These are phyloP conservation scores for Pinus tabuliformis DNA, from an alignment of 75 land plant species.

Conservation along the genomic window DNA sequence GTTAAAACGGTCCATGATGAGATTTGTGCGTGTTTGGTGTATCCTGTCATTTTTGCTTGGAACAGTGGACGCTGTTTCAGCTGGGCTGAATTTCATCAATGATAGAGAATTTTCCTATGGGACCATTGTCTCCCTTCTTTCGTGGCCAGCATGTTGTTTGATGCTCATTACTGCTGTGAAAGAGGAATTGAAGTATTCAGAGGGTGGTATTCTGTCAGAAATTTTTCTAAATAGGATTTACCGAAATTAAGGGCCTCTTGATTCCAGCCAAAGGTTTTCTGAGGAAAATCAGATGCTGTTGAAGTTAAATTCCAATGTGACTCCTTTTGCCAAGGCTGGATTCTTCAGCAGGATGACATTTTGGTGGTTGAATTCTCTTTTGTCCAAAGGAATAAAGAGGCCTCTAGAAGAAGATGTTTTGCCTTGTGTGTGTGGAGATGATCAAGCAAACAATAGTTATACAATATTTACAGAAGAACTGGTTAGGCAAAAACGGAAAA, in stretches of 20 bases:
- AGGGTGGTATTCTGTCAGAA: not conserved
- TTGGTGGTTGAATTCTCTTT: constrained; percentile 31
- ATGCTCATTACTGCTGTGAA: not conserved
- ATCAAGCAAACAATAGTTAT: constrained; percentile 19
- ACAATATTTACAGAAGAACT: constrained; percentile 23
- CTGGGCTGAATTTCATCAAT: too few species aligned
- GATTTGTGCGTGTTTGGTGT: too few species aligned
- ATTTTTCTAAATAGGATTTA: not conserved
- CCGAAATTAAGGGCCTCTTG: not conserved
- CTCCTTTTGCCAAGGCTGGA: constrained; percentile 46
- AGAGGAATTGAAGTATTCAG: not conserved
- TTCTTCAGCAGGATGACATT: constrained; percentile 30
- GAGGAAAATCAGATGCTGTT: not conserved
- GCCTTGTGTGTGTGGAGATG: constrained; percentile 21
- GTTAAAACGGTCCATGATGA: too few species aligned
- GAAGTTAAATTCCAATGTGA: constrained; percentile 5
- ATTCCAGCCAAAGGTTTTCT: not conserved
- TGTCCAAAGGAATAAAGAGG: constrained; percentile 25
- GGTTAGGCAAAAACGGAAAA: constrained; percentile 16
- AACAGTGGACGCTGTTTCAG: too few species aligned
- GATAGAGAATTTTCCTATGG: too few species aligned
- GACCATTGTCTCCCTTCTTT: too few species aligned
- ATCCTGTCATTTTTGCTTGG: too few species aligned
- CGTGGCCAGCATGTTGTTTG: not conserved
- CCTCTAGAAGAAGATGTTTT: constrained; percentile 31